Evolutionary conservation across 345 rosid genomes (phyloP), one percentile per base, ranked within the genome.

Genomic region (Boechera retrofracta): DNA sequence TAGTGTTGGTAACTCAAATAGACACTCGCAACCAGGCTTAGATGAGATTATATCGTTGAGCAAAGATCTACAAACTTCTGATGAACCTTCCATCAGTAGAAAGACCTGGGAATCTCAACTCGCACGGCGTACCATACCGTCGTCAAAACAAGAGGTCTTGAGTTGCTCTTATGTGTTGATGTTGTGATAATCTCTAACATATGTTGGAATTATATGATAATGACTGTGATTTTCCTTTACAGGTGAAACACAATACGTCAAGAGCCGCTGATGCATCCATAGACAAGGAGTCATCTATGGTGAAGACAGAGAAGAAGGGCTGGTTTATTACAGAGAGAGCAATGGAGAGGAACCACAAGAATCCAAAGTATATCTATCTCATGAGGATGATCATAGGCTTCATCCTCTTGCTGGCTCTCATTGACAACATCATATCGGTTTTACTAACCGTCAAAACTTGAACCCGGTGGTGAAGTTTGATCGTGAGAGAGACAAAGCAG

Each of bases 291-390:
- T 2, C 38, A 42, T 16, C n/a, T 48, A 15, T 65, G 31, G 38
- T 49, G 29, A 65, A 72, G 49, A 59, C 49, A 67, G 73, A 78
- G 63, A 72, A 65, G 56, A 65, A 58, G 51, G 36, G 73, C 3
- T 65, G 24, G 63, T 24, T 72, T 41, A 52, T 16, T 48, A 48
- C 52, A 39, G 57, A 72, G 64, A 49, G 58, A 39, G 55, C 49
- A 72, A 41, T 49, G 11, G 16, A 58, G 60, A 58, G 49, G 58
- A 65, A 32, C 3, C 0, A 3, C 53, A 45, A 65, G 39, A 54
- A 16, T 35, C 56, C 81, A 7, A 29, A 0, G 9, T 56, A 48
- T 49, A 39, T 36, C 16, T 64, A 77, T 71, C 62, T 77, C 2
- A 18, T 57, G 55, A 77, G 72, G 33, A 21, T 49, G 7, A 21